A percentile compares a stretch with the other conserved stretches of the same genome.
Conservation (phyloP, 1,284 basidiomycete genomes). For the Moesziomyces parantarcticus region DNA sequence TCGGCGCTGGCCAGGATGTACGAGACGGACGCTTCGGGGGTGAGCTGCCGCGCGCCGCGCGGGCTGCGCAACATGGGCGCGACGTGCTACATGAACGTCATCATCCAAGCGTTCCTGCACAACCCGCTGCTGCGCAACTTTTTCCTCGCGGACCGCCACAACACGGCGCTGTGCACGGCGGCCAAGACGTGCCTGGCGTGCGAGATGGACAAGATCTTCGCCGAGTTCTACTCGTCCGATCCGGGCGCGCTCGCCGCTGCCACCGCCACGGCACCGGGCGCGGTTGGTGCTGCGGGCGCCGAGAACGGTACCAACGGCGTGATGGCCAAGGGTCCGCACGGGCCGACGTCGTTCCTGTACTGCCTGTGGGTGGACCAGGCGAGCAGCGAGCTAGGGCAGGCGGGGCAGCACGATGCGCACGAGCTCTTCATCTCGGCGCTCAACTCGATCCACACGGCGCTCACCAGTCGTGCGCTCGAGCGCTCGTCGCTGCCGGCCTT, state of each 20-base stretch:
- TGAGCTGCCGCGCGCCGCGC: constrained; percentile 74
- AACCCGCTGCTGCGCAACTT: constrained; percentile 91
- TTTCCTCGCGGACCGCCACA: constrained; percentile 87
- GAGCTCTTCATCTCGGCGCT: constrained; percentile 71
- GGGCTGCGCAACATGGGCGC: constrained; percentile 92
- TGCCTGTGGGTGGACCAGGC: constrained; percentile 81
- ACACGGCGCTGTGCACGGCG: constrained; percentile 74
- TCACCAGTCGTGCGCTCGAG: constrained; percentile 50
- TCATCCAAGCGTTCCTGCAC: constrained; percentile 90
- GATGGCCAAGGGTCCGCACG: constrained; percentile 73
- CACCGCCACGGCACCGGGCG: constrained; percentile 56
- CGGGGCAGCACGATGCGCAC: constrained; percentile 94
- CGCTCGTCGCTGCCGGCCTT: constrained; percentile 45
- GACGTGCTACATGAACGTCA: constrained; percentile 93
- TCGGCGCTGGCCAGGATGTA: constrained; percentile 22
- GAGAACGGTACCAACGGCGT: constrained; percentile 11
- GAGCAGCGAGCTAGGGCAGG: constrained; percentile 83
- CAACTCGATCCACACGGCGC: constrained; percentile 59
- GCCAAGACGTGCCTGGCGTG: constrained; percentile 85
- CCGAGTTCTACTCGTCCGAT: constrained; percentile 72
- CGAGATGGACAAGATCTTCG: constrained; percentile 91
- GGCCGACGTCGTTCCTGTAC: constrained; percentile 84
- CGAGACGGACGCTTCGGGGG: constrained; percentile 24
- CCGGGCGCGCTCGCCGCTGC: constrained; percentile 67
- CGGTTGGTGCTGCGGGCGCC: background rate